These are phyloP conservation scores for Neolentinus lepideus DNA, from an alignment of 1,284 basidiomycete species.

Conservation along the genomic window DNA sequence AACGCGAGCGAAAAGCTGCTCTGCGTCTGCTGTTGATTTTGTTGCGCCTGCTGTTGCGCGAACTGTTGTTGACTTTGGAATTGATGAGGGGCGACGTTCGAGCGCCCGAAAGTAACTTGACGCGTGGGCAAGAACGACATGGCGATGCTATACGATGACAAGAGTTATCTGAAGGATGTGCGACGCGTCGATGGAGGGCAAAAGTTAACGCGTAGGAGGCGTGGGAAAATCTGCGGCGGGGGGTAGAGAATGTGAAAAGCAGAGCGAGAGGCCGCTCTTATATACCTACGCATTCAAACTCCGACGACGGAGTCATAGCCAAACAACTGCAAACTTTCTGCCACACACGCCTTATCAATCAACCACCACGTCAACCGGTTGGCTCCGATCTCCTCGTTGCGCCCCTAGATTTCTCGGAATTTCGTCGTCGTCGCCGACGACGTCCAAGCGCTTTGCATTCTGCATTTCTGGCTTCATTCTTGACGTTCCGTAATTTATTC, in stretches of 20 bases:
- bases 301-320: not conserved
- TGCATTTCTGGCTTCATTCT: not conserved
- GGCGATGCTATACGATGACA: constrained; percentile 7
- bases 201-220: constrained; percentile 9
- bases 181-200: not conserved
- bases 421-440: not conserved
- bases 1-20: constrained; percentile 12
- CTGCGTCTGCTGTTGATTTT: constrained; percentile 35
- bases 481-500: not conserved
- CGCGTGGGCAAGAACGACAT: constrained; percentile 75
- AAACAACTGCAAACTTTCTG: not conserved
- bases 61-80: constrained; percentile 21
- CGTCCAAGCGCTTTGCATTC: not conserved
- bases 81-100: constrained; percentile 38
- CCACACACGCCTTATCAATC: not conserved
- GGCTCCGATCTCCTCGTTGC: not conserved
- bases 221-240: constrained; percentile 14
- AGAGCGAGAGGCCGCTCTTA: constrained; percentile 5
- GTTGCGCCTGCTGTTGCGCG: constrained; percentile 27
- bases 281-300: constrained; percentile 11
- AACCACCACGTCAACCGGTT: not conserved
- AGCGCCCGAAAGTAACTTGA: constrained; percentile 67
- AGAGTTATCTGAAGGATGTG: not conserved
- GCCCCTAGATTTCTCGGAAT: not conserved
- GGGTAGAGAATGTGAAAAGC: not conserved